phyloP scores from a whole-genome alignment of 2,329 filamentous ascomycete species.

The Aspergillus pseudoviridinutans region DNA sequence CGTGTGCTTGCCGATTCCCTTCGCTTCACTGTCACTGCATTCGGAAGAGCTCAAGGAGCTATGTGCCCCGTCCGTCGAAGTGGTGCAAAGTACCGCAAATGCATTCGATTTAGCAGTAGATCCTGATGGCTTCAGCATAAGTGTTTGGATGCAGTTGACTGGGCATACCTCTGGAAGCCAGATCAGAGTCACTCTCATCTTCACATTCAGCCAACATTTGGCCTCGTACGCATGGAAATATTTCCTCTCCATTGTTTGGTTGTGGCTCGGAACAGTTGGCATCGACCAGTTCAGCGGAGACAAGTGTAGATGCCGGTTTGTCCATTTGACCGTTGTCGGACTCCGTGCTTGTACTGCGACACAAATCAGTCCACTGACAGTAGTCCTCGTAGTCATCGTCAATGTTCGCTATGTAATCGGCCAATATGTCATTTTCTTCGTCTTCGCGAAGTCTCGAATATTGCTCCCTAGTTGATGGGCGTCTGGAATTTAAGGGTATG shows the following conservation, averaged over 20 bases:
- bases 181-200: neutral
- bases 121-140: neutral
- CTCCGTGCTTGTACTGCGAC: conserved; percentile 37
- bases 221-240: neutral
- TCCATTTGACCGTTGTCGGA: neutral
- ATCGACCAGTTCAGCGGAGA: neutral
- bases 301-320: neutral
- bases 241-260: neutral
- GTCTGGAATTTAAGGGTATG: neutral
- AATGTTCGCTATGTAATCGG: conserved; percentile 41
- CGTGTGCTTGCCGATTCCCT: neutral
- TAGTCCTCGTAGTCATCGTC: conserved; percentile 25
- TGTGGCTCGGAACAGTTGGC: neutral
- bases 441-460: conserved; percentile 28
- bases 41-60: neutral
- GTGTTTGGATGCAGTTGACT: neutral
- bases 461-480: conserved; percentile 9
- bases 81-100: neutral
- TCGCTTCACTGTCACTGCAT: neutral
- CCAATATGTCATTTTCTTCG: conserved; percentile 46
- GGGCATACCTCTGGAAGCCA: neutral
- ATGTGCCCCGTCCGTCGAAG: neutral
- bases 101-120: neutral
- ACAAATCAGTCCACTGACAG: conserved; percentile 8
- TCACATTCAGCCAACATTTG: neutral